Conservation (phyloP, 306 rosid species). For the Quercus aquifolioides region DNA sequence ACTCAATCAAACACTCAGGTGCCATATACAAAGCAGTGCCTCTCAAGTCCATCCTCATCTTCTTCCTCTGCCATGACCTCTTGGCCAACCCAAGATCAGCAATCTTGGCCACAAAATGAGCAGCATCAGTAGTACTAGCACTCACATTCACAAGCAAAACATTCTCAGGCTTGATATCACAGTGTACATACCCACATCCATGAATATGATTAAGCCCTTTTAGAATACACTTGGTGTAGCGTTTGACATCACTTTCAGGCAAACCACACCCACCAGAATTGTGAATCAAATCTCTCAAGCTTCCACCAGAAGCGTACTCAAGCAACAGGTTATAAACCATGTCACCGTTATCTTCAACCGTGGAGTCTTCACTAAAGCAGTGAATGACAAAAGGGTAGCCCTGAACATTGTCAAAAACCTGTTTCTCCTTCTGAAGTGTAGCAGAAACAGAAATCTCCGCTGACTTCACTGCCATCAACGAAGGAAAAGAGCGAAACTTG, state of each 20-base stretch:
- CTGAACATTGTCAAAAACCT: neutral
- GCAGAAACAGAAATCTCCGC: constrained; percentile 9
- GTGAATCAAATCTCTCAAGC: constrained; percentile 1
- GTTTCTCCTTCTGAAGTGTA: constrained; percentile 16
- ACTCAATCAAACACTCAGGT: constrained; percentile 16
- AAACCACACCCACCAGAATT: constrained; percentile 3
- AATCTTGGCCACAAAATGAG: constrained; percentile 14
- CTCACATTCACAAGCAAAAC: constrained; percentile 3
- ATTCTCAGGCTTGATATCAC: constrained; percentile 30
- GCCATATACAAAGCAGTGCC: constrained; percentile 27
- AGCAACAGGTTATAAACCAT: constrained; percentile 21
- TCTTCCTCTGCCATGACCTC: neutral
- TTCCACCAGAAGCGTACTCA: constrained; percentile 23
- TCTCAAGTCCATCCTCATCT: neutral
- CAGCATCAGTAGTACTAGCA: neutral
- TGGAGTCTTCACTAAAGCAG: constrained; percentile 11
- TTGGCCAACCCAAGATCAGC: constrained; percentile 24
- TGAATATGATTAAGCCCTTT: constrained; percentile 23
- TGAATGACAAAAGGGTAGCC: constrained; percentile 7
- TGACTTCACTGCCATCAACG: constrained; percentile 19
- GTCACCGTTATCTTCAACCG: neutral
- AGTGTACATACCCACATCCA: constrained; percentile 1
- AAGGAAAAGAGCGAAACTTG: constrained; percentile 1
- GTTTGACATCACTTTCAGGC: constrained; percentile 3
- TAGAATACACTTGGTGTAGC: constrained; percentile 10